Evolutionary conservation across 73 alveolate species (phyloP), one percentile per base, ranked within the genome.

Genomic region (Paramecium octaurelia): DNA sequence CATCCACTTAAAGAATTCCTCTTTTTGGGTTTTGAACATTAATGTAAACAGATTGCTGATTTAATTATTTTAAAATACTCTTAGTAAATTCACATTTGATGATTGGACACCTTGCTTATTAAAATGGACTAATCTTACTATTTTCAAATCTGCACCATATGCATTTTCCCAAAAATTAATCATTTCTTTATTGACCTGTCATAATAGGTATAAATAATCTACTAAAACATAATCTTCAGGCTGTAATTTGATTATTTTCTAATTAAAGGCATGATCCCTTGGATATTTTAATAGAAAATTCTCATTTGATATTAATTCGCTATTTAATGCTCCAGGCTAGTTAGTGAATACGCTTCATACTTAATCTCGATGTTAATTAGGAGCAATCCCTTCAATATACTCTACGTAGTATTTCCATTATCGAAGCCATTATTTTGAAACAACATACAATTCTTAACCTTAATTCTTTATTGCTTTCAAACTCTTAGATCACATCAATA

Each of bases 341-440:
- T 3, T 36, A 18, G 18, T 54, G 12, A 12, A 35, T 34, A 0
- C 2, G 16, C 10, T 4, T 31, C 0, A 29, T 73, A 73, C 57
- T 73, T 16, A 16, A 16, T 54, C 27, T 18, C 57, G n/a, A 16
- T 34, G 46, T 6, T 35, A 29, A 1, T 20, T 73, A 27, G 42
- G 12, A 29, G 27, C 87, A n/a, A 34, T 43, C 59, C 59, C 87
- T 40, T 64, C 21, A 24, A 73, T 27, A 34, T 31, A 73, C 9
- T 73, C 60, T 20, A 73, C 87, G 18, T 73, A 73, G n/a, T 40
- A 36, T 40, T 73, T 36, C 87, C 87, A 73, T 36, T 73, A 12
- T 73, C 87, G 31, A 73, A 73, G 57, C 57, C 57, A 73, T 73
- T 73, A 36, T 73, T 73, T 73, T 73, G 87, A 73, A 34, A 73